phyloP scores from a whole-genome alignment of 345 rosid species.

The Hibiscus syriacus region DNA sequence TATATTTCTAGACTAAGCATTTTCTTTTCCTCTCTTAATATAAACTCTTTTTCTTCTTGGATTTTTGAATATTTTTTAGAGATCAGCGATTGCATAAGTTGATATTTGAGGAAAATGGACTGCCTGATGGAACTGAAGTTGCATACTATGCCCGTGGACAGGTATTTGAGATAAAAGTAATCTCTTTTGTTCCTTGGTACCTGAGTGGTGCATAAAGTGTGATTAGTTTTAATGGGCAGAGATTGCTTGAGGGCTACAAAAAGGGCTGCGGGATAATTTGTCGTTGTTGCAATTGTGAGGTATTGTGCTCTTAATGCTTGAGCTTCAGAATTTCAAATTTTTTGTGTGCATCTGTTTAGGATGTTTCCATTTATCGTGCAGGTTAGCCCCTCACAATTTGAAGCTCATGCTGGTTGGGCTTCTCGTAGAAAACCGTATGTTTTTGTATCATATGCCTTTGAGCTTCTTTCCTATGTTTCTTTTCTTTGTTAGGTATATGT shows the following conservation, averaged over 20 bases:
- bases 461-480: background rate
- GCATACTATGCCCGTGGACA: constrained; percentile 88
- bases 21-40: constrained; percentile 13
- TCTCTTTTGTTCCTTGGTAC: constrained; percentile 19
- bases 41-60: constrained; percentile 1
- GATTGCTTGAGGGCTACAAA: constrained; percentile 85
- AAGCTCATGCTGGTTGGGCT: constrained; percentile 99
- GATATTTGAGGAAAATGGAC: constrained; percentile 75
- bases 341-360: constrained; percentile 12
- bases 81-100: constrained; percentile 80
- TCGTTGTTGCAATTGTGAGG: constrained; percentile 88
- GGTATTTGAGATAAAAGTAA: constrained; percentile 37
- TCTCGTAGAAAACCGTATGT: constrained; percentile 95
- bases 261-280: constrained; percentile 78
- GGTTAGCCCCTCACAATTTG: constrained; percentile 96
- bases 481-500: background rate
- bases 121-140: constrained; percentile 97
- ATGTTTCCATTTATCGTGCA: constrained; percentile 25
- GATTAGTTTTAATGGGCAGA: constrained; percentile 49
- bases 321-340: constrained; percentile 9
- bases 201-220: constrained; percentile 22
- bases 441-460: background rate
- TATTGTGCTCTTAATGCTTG: constrained; percentile 26
- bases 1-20: constrained; percentile 11
- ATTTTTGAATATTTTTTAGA: constrained; percentile 29